A percentile compares a stretch with the other conserved stretches of the same genome.
These are phyloP conservation scores for Exserohilum rostratum DNA, from an alignment of 2,329 filamentous ascomycete species.

Conservation along the genomic window DNA sequence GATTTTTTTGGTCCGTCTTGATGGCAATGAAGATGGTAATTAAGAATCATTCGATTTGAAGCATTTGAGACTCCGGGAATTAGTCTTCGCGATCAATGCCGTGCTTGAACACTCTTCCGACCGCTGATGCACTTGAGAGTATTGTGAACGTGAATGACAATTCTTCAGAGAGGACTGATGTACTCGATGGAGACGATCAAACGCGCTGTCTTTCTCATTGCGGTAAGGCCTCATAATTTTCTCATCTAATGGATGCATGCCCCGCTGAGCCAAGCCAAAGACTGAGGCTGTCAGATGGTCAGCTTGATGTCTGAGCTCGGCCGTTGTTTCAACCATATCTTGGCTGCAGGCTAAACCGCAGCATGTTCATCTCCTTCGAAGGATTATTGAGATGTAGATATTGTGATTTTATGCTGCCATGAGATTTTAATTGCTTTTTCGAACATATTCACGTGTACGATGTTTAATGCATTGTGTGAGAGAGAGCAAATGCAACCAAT, in stretches of 20 bases:
- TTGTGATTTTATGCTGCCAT: background rate
- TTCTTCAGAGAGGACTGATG: slow-evolving; percentile 5
- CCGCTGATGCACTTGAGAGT: background rate
- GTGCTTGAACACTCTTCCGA: slow-evolving; percentile 5
- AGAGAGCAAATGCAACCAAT: too few species aligned
- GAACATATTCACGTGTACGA: too few species aligned
- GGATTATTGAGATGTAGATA: background rate
- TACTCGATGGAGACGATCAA: slow-evolving; percentile 5
- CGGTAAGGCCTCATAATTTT: slow-evolving; percentile 6
- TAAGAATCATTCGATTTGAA: too few species aligned
- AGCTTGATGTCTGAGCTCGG: slow-evolving; percentile 6
- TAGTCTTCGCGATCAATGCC: slow-evolving; percentile 5
- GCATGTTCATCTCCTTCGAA: background rate
- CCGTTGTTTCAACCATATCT: slow-evolving; percentile 16
- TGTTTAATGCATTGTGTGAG: too few species aligned
- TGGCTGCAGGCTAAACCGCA: slow-evolving; percentile 10
- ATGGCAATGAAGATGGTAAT: too few species aligned
- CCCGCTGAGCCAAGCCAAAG: slow-evolving; percentile 1
- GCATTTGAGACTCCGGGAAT: too few species aligned
- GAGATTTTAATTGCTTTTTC: too few species aligned
- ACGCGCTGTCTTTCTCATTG: background rate
- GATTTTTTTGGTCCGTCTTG: too few species aligned
- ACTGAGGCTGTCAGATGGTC: slow-evolving; percentile 1
- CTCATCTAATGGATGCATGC: slow-evolving; percentile 11
- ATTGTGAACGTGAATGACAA: slow-evolving; percentile 1